Evolutionary conservation across 2,329 filamentous ascomycete genomes (phyloP).

Genomic region (Fusarium illudens): DNA sequence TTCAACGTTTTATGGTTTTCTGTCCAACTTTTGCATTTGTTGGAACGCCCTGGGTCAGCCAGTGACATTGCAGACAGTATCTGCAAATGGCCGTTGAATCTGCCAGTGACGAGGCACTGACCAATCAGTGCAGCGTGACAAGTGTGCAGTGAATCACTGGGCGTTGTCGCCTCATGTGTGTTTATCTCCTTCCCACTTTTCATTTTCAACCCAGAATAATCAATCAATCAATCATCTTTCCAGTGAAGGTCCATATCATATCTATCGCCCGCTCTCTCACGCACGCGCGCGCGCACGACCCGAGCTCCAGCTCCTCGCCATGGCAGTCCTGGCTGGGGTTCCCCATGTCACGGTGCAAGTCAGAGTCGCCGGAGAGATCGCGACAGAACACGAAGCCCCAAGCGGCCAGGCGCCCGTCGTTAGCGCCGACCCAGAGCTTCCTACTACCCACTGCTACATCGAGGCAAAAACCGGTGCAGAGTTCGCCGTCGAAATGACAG

Average conservation of each 20-base stretch:
- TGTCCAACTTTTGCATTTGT: background rate
- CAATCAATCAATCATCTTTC: background rate
- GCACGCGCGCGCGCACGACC: background rate
- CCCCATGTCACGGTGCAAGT: background rate
- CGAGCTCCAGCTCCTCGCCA: background rate
- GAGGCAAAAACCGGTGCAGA: conserved; percentile 33
- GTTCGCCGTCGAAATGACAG: conserved; percentile 21
- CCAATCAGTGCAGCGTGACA: background rate
- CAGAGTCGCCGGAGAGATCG: conserved; percentile 15
- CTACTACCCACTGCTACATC: conserved; percentile 31
- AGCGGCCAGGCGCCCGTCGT: background rate
- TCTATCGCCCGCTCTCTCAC: background rate
- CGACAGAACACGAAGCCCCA: conserved; percentile 31
- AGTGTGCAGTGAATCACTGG: background rate
- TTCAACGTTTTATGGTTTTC: background rate
- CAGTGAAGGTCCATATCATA: too few species aligned
- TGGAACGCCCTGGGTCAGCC: background rate
- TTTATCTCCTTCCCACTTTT: background rate
- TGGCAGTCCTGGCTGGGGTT: background rate
- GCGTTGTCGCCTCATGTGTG: background rate
- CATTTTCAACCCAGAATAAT: background rate
- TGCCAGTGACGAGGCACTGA: background rate
- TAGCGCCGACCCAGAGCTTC: background rate
- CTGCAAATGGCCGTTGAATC: background rate
- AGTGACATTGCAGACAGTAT: background rate